A percentile compares a stretch with the other conserved stretches of the same genome.
Conservation (phyloP, 23 red algal species). For the Gracilaria domingensis region DNA sequence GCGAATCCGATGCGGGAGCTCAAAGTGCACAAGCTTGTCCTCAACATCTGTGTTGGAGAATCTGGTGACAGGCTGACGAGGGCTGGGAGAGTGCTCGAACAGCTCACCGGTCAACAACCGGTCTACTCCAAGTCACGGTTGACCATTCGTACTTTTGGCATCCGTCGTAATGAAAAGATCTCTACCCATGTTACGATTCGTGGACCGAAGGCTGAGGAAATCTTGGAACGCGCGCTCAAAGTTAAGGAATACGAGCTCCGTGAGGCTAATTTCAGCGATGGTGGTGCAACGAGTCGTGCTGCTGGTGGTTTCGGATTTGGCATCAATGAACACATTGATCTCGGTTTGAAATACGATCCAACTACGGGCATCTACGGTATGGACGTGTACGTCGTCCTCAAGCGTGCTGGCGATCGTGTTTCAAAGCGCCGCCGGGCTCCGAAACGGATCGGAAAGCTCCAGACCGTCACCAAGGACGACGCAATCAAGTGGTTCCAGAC, state of each 20-base stretch:
- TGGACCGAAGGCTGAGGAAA: conserved; percentile 94
- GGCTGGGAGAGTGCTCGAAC: conserved; percentile 89
- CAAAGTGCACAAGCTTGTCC: conserved; percentile 97
- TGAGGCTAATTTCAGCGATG: conserved; percentile 85
- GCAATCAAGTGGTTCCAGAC: conserved; percentile 98
- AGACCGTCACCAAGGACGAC: conserved; percentile 94
- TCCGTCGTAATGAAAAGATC: conserved; percentile 96
- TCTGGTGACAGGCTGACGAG: conserved; percentile 94
- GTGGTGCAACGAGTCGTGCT: conserved; percentile 20
- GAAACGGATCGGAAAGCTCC: conserved; percentile 72
- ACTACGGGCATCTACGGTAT: conserved; percentile 98
- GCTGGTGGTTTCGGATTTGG: conserved; percentile 97
- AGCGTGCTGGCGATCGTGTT: conserved; percentile 90
- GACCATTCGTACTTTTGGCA: conserved; percentile 97
- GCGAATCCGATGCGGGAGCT: conserved; percentile 92
- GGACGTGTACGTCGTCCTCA: conserved; percentile 98
- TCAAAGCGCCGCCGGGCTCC: conserved; percentile 83
- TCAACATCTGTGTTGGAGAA: conserved; percentile 97
- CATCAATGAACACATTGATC: conserved; percentile 98
- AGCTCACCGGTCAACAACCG: conserved; percentile 91
- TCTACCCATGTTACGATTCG: conserved; percentile 94
- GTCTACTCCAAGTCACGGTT: conserved; percentile 89
- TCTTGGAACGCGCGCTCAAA: conserved; percentile 93
- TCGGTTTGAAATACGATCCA: conserved; percentile 98
- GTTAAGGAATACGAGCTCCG: conserved; percentile 97